Evolutionary conservation across 1,284 basidiomycete species (phyloP), one percentile per base, ranked within the genome.

Genomic region (Coriolopsis trogii): DNA sequence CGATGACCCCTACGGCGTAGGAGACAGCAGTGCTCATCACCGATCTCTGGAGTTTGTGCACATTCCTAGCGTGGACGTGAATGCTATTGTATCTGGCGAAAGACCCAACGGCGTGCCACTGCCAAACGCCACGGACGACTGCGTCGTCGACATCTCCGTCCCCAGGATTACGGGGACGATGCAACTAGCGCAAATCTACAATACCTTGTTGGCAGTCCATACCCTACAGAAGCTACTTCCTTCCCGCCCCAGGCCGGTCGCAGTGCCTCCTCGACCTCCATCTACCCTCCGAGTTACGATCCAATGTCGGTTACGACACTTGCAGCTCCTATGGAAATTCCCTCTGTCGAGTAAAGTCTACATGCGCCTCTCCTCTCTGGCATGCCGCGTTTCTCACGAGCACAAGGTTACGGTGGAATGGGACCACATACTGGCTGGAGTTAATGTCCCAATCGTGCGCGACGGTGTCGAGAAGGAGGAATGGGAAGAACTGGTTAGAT

Each of bases 401-500:
- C 44, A 50, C n/a, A 46, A 34, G 12, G 26, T 66, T 10, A 51
- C 38, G 6, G 42, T 63, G 1, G 50, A 59, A 6, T 73, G 78
- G 66, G 69, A 75, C 69, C 56, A 60, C 69, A 9, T 66, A 70
- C 33, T 69, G 71, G 28, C 85, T 72, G 76, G 62, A 0, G 78
- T 84, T n/a, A 72, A 73, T 2, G 56, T 63, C 6, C 48, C 61
- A 26, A 65, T 76, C 24, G 60, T 60, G 33, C 73, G 73, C 64
- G 65, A 76, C 26, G 67, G 70, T 21, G 51, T 54, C 9, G 49
- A 61, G 41, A 66, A 62, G 16, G 68, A 68, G 12, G 71, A 76
- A 53, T 98, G 94, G 93, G 92, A 93, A 57, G 92, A 96, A 65
- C 72, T 95, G 1, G 69, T 81, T 8, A 79, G 81, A 13, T 65